Conservation (phyloP, 108 stramenopile species). For the Fragilaria radians region DNA sequence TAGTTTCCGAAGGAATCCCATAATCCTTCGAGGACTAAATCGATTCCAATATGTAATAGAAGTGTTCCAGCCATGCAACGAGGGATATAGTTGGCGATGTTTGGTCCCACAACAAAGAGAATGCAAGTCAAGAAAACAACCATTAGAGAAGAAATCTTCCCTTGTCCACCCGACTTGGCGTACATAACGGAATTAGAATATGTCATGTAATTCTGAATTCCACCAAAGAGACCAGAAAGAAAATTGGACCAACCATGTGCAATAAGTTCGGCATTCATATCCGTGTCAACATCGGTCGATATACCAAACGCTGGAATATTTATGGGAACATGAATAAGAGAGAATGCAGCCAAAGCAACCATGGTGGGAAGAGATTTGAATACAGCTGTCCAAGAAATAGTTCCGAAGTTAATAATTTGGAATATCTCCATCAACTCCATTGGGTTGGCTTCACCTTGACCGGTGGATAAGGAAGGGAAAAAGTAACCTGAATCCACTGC, state of each 20-base stretch:
- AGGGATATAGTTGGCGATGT: slow-evolving; percentile 52
- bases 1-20: slow-evolving; percentile 45
- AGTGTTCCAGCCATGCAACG: slow-evolving; percentile 84
- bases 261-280: slow-evolving; percentile 76
- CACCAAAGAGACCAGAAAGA: slow-evolving; percentile 51
- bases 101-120: slow-evolving; percentile 62
- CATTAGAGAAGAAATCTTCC: slow-evolving; percentile 34
- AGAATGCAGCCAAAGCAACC: slow-evolving; percentile 55
- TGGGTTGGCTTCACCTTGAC: slow-evolving; percentile 5
- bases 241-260: slow-evolving; percentile 76
- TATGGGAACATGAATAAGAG: slow-evolving; percentile 79
- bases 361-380: slow-evolving; percentile 48
- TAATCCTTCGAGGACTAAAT: slow-evolving; percentile 74
- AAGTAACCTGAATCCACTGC: slow-evolving; percentile 53
- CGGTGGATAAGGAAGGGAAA: slow-evolving; percentile 49
- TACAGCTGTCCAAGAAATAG: slow-evolving; percentile 57
- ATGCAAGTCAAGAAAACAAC: slow-evolving; percentile 34
- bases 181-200: slow-evolving; percentile 70
- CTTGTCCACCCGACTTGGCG: slow-evolving; percentile 64
- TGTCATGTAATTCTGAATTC: slow-evolving; percentile 74
- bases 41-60: slow-evolving; percentile 76
- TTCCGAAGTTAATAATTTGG: slow-evolving; percentile 24
- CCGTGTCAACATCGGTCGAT: slow-evolving; percentile 57
- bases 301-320: slow-evolving; percentile 82
- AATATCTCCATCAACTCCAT: slow-evolving; percentile 32